Base-by-base conservation (phyloP, 2,329 filamentous ascomycete species). In the Monilinia fructicola region DNA sequence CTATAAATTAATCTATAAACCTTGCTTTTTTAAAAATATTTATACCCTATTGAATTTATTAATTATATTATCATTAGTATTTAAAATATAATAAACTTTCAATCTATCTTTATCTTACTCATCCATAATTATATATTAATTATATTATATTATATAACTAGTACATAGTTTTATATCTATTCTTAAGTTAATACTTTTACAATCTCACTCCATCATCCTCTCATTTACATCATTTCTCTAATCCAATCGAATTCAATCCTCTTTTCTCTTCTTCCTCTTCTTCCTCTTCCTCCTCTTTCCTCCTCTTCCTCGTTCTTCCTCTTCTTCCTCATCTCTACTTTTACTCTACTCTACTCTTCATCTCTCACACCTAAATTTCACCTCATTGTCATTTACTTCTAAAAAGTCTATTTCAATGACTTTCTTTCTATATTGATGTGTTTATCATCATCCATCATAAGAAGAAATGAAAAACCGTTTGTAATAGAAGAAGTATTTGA, bases 401-500 rank as follows among this genome's bases (percentile, higher is more conserved):
- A 9, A 7, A 40, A 55, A 12, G 18, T 46, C 50, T 31, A n/a
- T 31, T 31, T 9, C 18, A 56, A 55, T 42, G 40, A 21, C 53
- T 64, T 55, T 35, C 50, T 56, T 46, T 56, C n/a, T 35, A 38
- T 26, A 38, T 44, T 53, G 61, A 64, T 38, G 31, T 23, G 23
- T 18, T 6, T 44, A 46, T 59, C 26, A 21, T 61, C 28, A 40
- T 60, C 6, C 54, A 60, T 58, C 63, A 50, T 0, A 59, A 18
- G 11, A 31, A 16, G 18, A 31, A 59, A 28, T 35, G 4, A 31
- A 35, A 35, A 35, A 6, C 9, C 9, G 31, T 7, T 48, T 40
- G 18, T 23, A 50, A 65, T 31, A 52, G 44, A 65, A 65, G 44
- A 65, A 65, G 44, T 66, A 54, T 59, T 66, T 64, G 70, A 68